These are phyloP conservation scores for Lasiosphaeria ovina DNA, from an alignment of 495 filamentous ascomycete genomes.

Conservation along the genomic window DNA sequence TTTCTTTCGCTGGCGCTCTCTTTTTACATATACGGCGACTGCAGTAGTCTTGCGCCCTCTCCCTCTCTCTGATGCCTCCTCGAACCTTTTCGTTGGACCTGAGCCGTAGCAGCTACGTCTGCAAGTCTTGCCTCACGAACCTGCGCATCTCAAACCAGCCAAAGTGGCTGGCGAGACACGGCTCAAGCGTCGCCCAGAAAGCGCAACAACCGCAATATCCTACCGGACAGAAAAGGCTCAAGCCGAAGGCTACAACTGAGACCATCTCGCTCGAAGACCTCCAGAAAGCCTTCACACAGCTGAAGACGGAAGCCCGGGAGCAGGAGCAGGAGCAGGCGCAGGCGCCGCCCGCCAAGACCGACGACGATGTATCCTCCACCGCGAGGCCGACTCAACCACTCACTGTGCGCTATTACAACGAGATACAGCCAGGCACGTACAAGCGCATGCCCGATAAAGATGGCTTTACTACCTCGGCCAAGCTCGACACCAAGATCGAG, in stretches of 20 bases:
- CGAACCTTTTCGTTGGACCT: slow-evolving; percentile 26
- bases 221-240: not conserved
- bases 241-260: not conserved
- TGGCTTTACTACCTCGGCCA: slow-evolving; percentile 41
- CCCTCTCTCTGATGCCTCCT: slow-evolving; percentile 30
- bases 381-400: slow-evolving; percentile 1
- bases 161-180: slow-evolving; percentile 23
- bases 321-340: not conserved
- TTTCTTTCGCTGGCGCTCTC: not conserved
- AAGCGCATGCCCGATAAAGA: slow-evolving; percentile 31
- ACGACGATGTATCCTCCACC: not conserved
- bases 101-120: slow-evolving; percentile 32
- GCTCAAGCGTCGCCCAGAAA: slow-evolving; percentile 18
- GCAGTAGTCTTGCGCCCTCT: not conserved
- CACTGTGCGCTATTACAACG: slow-evolving; percentile 40
- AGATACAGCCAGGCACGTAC: slow-evolving; percentile 43
- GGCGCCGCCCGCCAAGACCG: slow-evolving; percentile 2
- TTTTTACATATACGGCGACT: not conserved
- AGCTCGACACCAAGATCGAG: slow-evolving; percentile 38
- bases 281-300: not conserved
- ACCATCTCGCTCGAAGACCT: not conserved
- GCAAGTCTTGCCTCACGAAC: slow-evolving; percentile 32
- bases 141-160: slow-evolving; percentile 20
- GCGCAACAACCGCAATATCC: slow-evolving; percentile 2
- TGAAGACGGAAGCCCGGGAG: slow-evolving; percentile 6